Evolutionary conservation across 2,329 filamentous ascomycete genomes (phyloP).

Genomic region (Fonsecaea pedrosoi): DNA sequence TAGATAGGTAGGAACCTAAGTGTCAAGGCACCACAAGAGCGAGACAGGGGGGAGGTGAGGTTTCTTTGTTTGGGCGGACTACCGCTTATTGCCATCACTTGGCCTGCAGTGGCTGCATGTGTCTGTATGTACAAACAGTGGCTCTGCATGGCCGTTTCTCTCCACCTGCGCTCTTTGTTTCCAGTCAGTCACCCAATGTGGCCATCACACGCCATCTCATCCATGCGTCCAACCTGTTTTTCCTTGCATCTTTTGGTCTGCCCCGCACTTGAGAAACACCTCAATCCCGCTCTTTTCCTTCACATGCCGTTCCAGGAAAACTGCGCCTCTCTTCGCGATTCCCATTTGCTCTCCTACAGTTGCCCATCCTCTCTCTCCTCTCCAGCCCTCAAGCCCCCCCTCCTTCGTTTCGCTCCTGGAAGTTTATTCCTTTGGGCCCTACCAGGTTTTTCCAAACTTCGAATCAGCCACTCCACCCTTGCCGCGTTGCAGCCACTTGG

Average conservation of each 20-base stretch:
- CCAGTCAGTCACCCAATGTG: not conserved
- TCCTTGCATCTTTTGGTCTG: not conserved
- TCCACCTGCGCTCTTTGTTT: not conserved
- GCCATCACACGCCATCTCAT: too few relatives aligned
- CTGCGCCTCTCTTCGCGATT: not conserved
- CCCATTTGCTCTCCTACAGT: constrained; percentile 6
- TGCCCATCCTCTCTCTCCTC: not conserved
- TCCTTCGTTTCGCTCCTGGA: not conserved
- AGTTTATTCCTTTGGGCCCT: not conserved
- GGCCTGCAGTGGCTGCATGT: not conserved
- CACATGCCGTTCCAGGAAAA: constrained; percentile 4
- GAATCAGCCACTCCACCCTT: constrained; percentile 2
- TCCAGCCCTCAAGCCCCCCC: not conserved
- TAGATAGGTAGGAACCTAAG: too few relatives aligned
- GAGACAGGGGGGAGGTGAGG: too few relatives aligned
- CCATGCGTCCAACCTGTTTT: not conserved
- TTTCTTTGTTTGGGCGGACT: too few relatives aligned
- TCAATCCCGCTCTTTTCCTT: not conserved
- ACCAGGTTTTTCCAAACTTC: not conserved
- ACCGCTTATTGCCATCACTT: too few relatives aligned
- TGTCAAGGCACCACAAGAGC: too few relatives aligned
- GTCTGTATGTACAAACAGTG: not conserved
- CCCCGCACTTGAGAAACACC: not conserved
- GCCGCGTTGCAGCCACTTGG: not conserved
- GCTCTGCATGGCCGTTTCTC: not conserved